Conservation (phyloP, 805 yeast genomes). For the Lachancea thermotolerans region DNA sequence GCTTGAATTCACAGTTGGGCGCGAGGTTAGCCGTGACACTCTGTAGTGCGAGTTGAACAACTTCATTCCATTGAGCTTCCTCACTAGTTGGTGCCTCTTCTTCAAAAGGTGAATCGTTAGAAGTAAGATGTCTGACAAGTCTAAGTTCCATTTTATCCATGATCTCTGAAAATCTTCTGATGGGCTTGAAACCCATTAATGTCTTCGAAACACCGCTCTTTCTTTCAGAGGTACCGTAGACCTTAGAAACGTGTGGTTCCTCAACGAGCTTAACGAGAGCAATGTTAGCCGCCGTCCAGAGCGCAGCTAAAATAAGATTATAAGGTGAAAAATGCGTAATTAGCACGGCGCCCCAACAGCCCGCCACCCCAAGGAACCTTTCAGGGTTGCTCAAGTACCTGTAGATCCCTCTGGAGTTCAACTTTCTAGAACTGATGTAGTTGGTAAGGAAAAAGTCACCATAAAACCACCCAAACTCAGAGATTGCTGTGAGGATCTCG, state of each 20-base stretch:
- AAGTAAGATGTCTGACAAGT: conserved; percentile 4
- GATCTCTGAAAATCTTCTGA: conserved; percentile 31
- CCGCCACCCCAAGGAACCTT: conserved; percentile 68
- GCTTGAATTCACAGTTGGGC: conserved; percentile 25
- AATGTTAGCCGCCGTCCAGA: conserved; percentile 64
- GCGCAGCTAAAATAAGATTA: conserved; percentile 44
- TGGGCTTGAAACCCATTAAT: conserved; percentile 31
- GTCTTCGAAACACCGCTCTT: conserved; percentile 46
- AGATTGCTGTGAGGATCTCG: conserved; percentile 64
- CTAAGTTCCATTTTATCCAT: conserved; percentile 37
- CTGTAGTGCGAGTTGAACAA: conserved; percentile 14
- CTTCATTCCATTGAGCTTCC: conserved; percentile 7
- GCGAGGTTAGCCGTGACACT: conserved; percentile 19
- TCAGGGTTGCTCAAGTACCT: conserved; percentile 80
- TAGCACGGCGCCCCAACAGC: conserved; percentile 66
- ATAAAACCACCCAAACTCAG: conserved; percentile 85
- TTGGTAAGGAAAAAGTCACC: conserved; percentile 75
- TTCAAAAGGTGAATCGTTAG: conserved; percentile 1
- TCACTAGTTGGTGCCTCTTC: not conserved
- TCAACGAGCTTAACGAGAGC: conserved; percentile 68
- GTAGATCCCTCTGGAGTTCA: conserved; percentile 75
- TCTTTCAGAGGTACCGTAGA: conserved; percentile 62
- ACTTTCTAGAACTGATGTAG: conserved; percentile 39
- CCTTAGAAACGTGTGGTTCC: conserved; percentile 66
- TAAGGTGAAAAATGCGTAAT: conserved; percentile 47